Evolutionary conservation across 208 protist species (phyloP), one percentile per base, ranked within the genome.

Genomic region (Perkinsela sp.): DNA sequence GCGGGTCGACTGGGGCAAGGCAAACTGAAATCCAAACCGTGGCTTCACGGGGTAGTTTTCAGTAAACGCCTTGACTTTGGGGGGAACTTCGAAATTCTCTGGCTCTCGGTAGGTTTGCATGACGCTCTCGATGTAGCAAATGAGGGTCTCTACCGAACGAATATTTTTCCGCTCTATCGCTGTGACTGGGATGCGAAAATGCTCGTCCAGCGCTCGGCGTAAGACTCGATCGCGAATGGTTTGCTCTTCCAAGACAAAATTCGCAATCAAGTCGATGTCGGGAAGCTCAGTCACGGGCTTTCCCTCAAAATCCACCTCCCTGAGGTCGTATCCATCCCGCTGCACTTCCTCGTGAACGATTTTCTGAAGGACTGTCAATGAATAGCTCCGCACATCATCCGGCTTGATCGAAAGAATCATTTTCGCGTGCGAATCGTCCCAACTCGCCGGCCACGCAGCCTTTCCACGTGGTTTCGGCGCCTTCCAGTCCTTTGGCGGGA

Each of bases 221-320:
- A 93, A 69, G 30, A 93, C 84, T 22, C 87, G 84, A 72, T 89
- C 84, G 16, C 85, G 80, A 65, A 93, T 73, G 28, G 87, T 89
- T 32, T 89, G 84, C 73, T 93, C 84, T 77, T 90, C 80, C 29
- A 93, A 82, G 16, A 93, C 84, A 73, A 90, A 93, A 30, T 57
- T 77, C 71, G 86, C 83, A 70, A 93, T 87, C 67, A 89, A 82
- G 68, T 84, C 78, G 22, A 75, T 80, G 75, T 93, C 83, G 29
- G 87, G 87, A 67, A 89, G 78, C 1, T 75, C 77, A n/a, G 87
- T 85, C 22, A 90, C 78, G 13, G 87, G 84, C 67, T 89, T 93
- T 66, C 87, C 87, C 68, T 93, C 87, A 76, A 93, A 93, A 75
- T 93, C 87, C 1, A 93, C 73, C 0, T 85, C 80, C 30, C 87